These are phyloP conservation scores for Aspergillus baeticus DNA, from an alignment of 495 filamentous ascomycete genomes.

Conservation along the genomic window DNA sequence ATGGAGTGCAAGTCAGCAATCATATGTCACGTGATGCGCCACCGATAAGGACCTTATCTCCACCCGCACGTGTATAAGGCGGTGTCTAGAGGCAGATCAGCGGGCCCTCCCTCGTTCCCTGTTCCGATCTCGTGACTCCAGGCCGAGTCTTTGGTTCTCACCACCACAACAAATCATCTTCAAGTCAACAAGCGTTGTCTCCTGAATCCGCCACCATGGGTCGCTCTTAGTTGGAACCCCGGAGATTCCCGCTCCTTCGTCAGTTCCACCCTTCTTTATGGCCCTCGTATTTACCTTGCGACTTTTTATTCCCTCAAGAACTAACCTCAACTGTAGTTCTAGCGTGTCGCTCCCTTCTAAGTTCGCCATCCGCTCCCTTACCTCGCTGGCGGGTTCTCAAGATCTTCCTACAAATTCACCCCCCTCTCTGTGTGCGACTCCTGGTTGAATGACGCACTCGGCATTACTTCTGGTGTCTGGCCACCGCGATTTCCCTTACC, in stretches of 20 bases:
- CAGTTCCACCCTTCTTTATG: not conserved
- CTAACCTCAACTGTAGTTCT: not conserved
- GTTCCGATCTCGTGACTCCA: constrained; percentile 8
- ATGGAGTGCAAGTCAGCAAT: not conserved
- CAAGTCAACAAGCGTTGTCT: not conserved
- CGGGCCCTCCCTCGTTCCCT: too few relatives aligned
- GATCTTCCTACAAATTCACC: not conserved
- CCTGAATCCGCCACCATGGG: constrained; percentile 11
- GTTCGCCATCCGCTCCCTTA: constrained; percentile 1
- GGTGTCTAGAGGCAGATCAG: too few relatives aligned
- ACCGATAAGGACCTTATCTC: constrained; percentile 1
- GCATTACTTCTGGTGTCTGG: constrained; percentile 15
- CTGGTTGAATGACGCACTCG: constrained; percentile 20
- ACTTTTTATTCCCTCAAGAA: not conserved
- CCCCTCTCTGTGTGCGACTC: constrained; percentile 9
- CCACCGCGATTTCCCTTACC: constrained; percentile 18
- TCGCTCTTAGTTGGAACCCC: constrained; percentile 3
- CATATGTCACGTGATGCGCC: not conserved
- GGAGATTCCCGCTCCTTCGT: not conserved
- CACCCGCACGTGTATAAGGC: not conserved
- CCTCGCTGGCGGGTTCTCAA: not conserved
- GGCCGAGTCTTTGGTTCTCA: not conserved
- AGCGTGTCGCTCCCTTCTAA: constrained; percentile 7
- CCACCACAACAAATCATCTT: constrained; percentile 8
- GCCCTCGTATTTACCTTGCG: not conserved